Base-by-base conservation (phyloP, 345 rosid genomes). In the Odontarrhena argentea region DNA sequence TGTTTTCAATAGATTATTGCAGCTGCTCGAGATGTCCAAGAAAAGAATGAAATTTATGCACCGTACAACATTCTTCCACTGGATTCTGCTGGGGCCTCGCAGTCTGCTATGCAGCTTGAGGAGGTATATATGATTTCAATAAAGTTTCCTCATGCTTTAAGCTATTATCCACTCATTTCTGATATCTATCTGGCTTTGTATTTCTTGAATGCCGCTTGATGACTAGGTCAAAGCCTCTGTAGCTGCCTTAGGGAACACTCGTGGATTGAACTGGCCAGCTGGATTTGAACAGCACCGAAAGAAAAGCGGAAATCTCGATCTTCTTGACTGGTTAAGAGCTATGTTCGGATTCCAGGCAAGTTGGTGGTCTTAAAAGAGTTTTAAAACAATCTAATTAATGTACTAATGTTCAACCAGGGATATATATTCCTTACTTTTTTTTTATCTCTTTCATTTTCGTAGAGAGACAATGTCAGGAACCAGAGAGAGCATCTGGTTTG, bases 301-400 rank as follows among this genome's bases (percentile, higher is more conserved):
- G 71, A 91, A 87, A 83, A 68, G 88, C 10, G 93, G 96, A 63
- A 92, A 94, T 61, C 48, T 91, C 25, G 99, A 94, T 73, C 84
- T 94, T 78, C 88, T 94, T 34, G 99, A 94, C 74, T 94, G 99
- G 97, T 78, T 94, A 76, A 82, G 93, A 68, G 96, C 97, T 38
- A 87, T 91, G 96, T 94, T 88, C 68, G 97, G 99, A 49, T 94
- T 94, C 81, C 99, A 94, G 96, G 99, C 70, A 86, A 53, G 87
- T 61, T 48, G 50, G 47, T 68, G 47, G 36, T 65, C 45, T 42
- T 14, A 42, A 48, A 56, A 44, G 22, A 68, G 12, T 43, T 40
- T 65, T 50, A 36, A 48, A 25, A 47, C 3, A 32, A 60, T 38
- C 28, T 51, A 22, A 25, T 59, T 51, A 22, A 25, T 59, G 53